Evolutionary conservation across 768 basidiomycete genomes (phyloP).

Genomic region (Pulveroboletus sp.): DNA sequence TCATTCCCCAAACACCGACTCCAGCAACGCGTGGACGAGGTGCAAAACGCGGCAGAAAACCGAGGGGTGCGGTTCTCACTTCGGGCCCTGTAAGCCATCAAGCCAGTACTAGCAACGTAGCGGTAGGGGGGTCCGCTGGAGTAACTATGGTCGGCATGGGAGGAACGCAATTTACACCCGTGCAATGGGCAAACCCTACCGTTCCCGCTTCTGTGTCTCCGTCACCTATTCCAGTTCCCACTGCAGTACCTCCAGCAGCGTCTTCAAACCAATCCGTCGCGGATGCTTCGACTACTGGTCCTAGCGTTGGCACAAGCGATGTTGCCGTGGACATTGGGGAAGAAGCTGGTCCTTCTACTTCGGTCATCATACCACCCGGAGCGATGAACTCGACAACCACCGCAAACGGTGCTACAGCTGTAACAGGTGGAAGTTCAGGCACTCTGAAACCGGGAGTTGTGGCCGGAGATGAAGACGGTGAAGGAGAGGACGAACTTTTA

Average conservation of each 20-base stretch:
- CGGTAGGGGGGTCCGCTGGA: background rate
- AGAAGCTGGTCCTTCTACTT: constrained; percentile 16
- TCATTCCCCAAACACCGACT: constrained; percentile 17
- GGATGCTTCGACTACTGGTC: background rate
- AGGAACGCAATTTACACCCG: constrained; percentile 30
- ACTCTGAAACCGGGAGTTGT: constrained; percentile 10
- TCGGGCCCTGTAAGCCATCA: constrained; percentile 13
- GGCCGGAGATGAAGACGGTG: constrained; percentile 47
- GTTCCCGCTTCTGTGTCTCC: constrained; percentile 5
- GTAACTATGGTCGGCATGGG: background rate
- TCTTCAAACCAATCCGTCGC: constrained; percentile 9
- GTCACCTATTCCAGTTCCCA: constrained; percentile 10
- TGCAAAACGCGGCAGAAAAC: constrained; percentile 26
- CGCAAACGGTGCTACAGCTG: background rate
- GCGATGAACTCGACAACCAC: background rate
- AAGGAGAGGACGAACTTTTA: constrained; percentile 72
- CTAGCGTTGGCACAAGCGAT: constrained; percentile 2
- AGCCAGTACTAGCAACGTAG: background rate
- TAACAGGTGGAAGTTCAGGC: background rate
- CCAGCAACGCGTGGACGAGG: constrained; percentile 24
- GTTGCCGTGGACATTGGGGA: constrained; percentile 15
- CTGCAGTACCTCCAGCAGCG: background rate
- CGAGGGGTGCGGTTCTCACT: constrained; percentile 13
- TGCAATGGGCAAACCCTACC: constrained; percentile 35
- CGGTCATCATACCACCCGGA: background rate